phyloP scores from a whole-genome alignment of 805 yeast species.

The Vanderwaltozyma tropicalis region DNA sequence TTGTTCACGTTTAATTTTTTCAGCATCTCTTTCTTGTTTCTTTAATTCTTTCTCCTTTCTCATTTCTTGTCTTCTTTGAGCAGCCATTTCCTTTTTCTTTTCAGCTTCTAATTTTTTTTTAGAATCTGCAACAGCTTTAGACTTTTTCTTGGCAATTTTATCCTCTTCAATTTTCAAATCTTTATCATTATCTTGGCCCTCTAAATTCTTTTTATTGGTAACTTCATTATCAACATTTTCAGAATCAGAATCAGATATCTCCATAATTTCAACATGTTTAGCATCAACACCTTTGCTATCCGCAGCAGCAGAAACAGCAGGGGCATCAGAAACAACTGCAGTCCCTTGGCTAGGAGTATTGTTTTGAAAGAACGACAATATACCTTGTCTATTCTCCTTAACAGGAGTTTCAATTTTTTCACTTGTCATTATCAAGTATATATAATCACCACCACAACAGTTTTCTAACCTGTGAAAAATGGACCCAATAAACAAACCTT shows the following conservation, averaged over 20 bases:
- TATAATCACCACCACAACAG: too few relatives aligned
- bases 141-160: background rate
- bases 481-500: too few relatives aligned
- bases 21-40: slow-evolving; percentile 9
- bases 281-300: background rate
- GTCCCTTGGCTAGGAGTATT: background rate
- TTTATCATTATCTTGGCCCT: background rate
- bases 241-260: slow-evolving; percentile 3
- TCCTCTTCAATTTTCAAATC: background rate
- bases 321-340: background rate
- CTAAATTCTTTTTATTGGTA: background rate
- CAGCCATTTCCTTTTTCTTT: slow-evolving; percentile 6
- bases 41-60: slow-evolving; percentile 9
- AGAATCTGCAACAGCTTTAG: too few relatives aligned
- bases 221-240: slow-evolving; percentile 1
- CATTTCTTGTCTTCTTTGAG: slow-evolving; percentile 9
- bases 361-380: slow-evolving; percentile 19
- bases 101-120: slow-evolving; percentile 1
- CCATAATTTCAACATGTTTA: background rate
- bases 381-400: slow-evolving; percentile 4
- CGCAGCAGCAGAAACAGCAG: background rate
- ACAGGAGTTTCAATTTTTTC: background rate
- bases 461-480: too few relatives aligned
- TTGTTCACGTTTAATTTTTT: slow-evolving; percentile 11
- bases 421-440: background rate